phyloP scores from a whole-genome alignment of 768 basidiomycete genomes.

The Hortiboletus flavorubellus region DNA sequence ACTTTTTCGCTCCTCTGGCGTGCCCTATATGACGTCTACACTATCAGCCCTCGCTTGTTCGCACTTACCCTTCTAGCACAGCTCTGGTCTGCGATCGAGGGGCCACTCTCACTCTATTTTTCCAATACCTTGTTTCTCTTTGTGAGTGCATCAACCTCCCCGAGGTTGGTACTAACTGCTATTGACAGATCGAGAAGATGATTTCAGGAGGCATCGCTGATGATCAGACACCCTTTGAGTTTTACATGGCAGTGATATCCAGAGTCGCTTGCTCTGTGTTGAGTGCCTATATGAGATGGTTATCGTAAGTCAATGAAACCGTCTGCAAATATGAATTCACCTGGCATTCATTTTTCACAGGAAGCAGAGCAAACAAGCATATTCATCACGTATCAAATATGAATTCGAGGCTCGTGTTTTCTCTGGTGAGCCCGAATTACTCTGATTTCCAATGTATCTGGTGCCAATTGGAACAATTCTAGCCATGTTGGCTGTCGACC shows the following conservation, averaged over 20 bases:
- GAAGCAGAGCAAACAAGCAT: neutral
- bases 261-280: slow-evolving; percentile 17
- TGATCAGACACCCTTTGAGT: neutral
- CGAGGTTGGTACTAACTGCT: neutral
- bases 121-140: slow-evolving; percentile 20
- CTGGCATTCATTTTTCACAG: neutral
- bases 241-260: slow-evolving; percentile 12
- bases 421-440: slow-evolving; percentile 4
- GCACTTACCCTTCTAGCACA: slow-evolving; percentile 2
- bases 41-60: slow-evolving; percentile 21
- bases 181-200: slow-evolving; percentile 21
- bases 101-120: slow-evolving; percentile 20
- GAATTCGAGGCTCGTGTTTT: slow-evolving; percentile 21
- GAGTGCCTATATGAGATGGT: slow-evolving; percentile 13
- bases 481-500: slow-evolving; percentile 21
- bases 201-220: slow-evolving; percentile 1
- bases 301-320: slow-evolving; percentile 13
- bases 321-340: neutral
- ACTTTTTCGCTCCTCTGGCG: slow-evolving; percentile 9
- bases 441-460: neutral
- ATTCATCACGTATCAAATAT: slow-evolving; percentile 20
- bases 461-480: neutral
- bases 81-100: slow-evolving; percentile 20
- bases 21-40: slow-evolving; percentile 22
- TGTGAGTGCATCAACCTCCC: slow-evolving; percentile 7